These are phyloP conservation scores for Aspergillus bridgeri DNA, from an alignment of 495 filamentous ascomycete genomes.

Conservation along the genomic window DNA sequence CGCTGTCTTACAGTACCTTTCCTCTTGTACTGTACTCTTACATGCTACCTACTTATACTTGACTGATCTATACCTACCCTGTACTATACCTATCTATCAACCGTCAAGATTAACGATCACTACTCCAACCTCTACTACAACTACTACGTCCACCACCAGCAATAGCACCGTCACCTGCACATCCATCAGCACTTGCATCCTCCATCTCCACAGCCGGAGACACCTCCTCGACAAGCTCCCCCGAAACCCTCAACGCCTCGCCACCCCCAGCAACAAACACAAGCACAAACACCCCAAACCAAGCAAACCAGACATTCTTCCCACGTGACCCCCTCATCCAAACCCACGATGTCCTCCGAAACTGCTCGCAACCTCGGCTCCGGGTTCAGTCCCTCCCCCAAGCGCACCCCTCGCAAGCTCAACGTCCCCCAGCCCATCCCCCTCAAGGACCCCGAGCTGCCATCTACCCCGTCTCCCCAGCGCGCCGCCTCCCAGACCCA, in stretches of 20 bases:
- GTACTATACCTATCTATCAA: too few relatives aligned
- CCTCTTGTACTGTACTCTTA: too few relatives aligned
- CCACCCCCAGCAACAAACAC: neutral
- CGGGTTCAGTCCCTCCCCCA: neutral
- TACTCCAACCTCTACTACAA: neutral
- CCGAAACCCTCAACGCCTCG: too few relatives aligned
- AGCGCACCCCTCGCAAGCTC: neutral
- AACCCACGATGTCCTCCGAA: neutral
- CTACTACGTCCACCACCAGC: neutral
- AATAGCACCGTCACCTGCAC: neutral
- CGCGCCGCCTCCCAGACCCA: neutral
- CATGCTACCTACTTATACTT: too few relatives aligned
- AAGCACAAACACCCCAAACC: neutral
- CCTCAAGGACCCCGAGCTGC: neutral
- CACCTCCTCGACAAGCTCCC: too few relatives aligned
- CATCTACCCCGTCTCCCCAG: neutral
- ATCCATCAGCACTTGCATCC: neutral
- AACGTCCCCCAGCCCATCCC: neutral
- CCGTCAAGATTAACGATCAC: neutral
- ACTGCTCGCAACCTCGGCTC: neutral
- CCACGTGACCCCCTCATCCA: neutral
- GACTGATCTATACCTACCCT: too few relatives aligned
- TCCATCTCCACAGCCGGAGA: neutral
- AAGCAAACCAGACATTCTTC: neutral
- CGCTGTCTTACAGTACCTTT: neutral